Percentiles rank a stretch among this genome's conserved stretches.
phyloP scores from a whole-genome alignment of 495 filamentous ascomycete genomes.

The Bacidia gigantensis region DNA sequence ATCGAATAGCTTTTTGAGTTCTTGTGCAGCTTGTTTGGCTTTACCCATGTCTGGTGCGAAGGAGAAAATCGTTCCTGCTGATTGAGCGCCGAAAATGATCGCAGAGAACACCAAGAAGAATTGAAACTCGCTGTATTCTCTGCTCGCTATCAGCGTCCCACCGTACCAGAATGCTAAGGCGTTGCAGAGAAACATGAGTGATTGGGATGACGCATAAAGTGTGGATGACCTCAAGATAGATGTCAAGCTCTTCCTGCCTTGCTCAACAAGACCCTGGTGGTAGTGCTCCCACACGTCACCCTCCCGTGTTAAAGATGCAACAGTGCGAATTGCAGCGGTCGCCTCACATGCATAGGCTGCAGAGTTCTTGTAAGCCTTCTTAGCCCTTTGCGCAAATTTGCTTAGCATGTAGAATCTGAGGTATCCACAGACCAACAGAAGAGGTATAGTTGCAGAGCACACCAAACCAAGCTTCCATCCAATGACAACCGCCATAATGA shows the following conservation, averaged over 20 bases:
- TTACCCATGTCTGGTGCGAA: conserved; percentile 84
- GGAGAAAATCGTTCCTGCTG: conserved; percentile 75
- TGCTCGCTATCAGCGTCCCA: conserved; percentile 56
- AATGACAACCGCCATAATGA: conserved; percentile 50
- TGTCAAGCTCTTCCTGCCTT: conserved; percentile 45
- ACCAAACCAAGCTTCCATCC: conserved; percentile 90
- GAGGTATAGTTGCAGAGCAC: conserved; percentile 60
- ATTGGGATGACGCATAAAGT: conserved; percentile 69
- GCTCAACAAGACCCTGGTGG: conserved; percentile 47
- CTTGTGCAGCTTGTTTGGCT: conserved; percentile 62
- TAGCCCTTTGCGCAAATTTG: conserved; percentile 55
- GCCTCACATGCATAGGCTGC: conserved; percentile 84
- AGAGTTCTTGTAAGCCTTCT: conserved; percentile 57
- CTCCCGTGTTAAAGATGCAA: conserved; percentile 80
- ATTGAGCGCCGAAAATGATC: conserved; percentile 71
- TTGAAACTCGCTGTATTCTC: conserved; percentile 57
- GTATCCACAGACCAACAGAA: conserved; percentile 69
- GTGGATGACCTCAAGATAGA: conserved; percentile 54
- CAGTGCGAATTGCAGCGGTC: conserved; percentile 79
- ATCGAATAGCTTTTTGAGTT: conserved; percentile 69
- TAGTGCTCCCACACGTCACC: conserved; percentile 64
- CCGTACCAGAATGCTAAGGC: conserved; percentile 95
- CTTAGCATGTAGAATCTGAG: conserved; percentile 75
- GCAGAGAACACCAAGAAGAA: conserved; percentile 78
- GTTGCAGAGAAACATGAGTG: conserved; percentile 64